These are phyloP conservation scores for Breynia disticha DNA, from an alignment of 441 rosid genomes.

Conservation along the genomic window DNA sequence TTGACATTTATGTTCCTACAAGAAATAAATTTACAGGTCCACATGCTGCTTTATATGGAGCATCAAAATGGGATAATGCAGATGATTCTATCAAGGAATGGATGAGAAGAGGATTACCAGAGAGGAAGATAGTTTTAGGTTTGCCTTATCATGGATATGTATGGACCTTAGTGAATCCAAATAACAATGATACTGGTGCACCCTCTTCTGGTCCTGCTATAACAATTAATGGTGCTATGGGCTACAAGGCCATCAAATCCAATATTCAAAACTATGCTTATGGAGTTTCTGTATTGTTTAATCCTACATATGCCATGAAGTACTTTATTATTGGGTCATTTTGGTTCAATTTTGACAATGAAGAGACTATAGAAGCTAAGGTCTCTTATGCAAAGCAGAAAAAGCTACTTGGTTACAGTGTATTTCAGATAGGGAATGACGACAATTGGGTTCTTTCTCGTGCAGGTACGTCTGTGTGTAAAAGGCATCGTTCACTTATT, in stretches of 20 bases:
- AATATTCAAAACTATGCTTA: background rate
- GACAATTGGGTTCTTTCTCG: conserved; percentile 1
- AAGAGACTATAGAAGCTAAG: background rate
- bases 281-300: background rate
- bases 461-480: background rate
- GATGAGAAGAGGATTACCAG: conserved; percentile 18
- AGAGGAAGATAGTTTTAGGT: conserved; percentile 24
- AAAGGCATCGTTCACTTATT: too few species aligned
- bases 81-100: conserved; percentile 17
- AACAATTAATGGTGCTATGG: background rate
- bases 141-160: conserved; percentile 32
- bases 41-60: conserved; percentile 29
- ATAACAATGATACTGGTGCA: conserved; percentile 15
- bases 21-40: conserved; percentile 18
- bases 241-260: background rate
- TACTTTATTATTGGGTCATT: background rate
- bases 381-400: background rate
- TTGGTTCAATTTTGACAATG: background rate
- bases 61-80: conserved; percentile 11
- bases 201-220: conserved; percentile 20
- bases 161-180: conserved; percentile 20
- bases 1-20: conserved; percentile 26
- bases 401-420: background rate
- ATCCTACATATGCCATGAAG: background rate
- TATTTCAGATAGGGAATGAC: background rate